Evolutionary conservation across 768 basidiomycete species (phyloP).

Genomic region (Boletus vinaceobasis): DNA sequence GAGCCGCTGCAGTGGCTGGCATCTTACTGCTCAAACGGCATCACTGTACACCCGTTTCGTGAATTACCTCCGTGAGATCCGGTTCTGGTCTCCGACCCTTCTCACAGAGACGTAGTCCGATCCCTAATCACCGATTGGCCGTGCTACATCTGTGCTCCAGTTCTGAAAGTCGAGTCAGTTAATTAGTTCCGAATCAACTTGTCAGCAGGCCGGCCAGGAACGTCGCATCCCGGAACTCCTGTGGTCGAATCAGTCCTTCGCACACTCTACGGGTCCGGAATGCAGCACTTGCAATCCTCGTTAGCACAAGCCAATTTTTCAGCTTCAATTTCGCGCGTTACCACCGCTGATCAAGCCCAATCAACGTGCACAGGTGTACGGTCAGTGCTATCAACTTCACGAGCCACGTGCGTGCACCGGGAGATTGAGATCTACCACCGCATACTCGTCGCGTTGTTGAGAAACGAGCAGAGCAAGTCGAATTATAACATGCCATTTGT

Average conservation of each 20-base stretch:
- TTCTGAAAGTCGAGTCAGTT: slow-evolving; percentile 16
- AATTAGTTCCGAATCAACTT: slow-evolving; percentile 10
- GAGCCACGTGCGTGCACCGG: slow-evolving; percentile 16
- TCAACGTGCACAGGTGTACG: slow-evolving; percentile 14
- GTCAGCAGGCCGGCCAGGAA: slow-evolving; percentile 25
- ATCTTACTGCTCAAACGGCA: slow-evolving; percentile 28
- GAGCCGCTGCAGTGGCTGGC: slow-evolving; percentile 28
- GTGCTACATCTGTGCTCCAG: slow-evolving; percentile 21
- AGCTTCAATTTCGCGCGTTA: slow-evolving; percentile 9
- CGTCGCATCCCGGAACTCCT: slow-evolving; percentile 8
- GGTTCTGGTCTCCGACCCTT: slow-evolving; percentile 15
- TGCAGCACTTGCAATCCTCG: slow-evolving; percentile 2
- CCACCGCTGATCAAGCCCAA: slow-evolving; percentile 21
- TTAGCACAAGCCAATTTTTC: slow-evolving; percentile 9
- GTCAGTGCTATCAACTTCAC: slow-evolving; percentile 2
- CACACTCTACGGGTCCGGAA: slow-evolving; percentile 7
- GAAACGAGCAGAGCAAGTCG: neutral
- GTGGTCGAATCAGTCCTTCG: slow-evolving; percentile 13
- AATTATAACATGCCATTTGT: neutral
- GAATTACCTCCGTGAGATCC: slow-evolving; percentile 22
- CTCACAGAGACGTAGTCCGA: slow-evolving; percentile 18
- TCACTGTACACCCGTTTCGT: slow-evolving; percentile 21
- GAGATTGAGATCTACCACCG: slow-evolving; percentile 12
- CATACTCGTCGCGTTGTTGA: slow-evolving; percentile 14
- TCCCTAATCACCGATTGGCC: slow-evolving; percentile 22